Base-by-base conservation (phyloP, 78 protist genomes). In the Protostelium mycophagum region DNA sequence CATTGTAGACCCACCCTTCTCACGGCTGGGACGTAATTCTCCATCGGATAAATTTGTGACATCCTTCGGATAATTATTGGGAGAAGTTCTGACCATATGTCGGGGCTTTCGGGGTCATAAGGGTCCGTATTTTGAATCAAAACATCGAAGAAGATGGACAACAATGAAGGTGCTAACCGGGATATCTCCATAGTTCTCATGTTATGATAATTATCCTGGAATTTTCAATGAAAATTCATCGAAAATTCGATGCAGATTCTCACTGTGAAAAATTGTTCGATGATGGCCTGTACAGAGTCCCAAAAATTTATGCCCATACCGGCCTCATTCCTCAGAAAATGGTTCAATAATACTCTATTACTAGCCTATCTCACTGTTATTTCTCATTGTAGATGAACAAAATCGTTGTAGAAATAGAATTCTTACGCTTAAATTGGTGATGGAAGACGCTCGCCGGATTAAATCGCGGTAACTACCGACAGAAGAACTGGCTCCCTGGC, bases 221-320 rank as follows among this genome's bases (percentile, higher is more conserved):
- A n/a, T n/a, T n/a, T n/a, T n/a, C n/a, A n/a, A n/a, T n/a, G n/a
- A n/a, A n/a, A n/a, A n/a, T n/a, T n/a, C n/a, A n/a, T n/a, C n/a
- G n/a, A n/a, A n/a, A n/a, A n/a, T n/a, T n/a, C n/a, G n/a, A n/a
- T n/a, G 73, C 5, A 16, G 73, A 51, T 5, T 5, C 73, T 51
- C 73, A 51, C 73, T 16, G 73, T 51, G 5, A 51, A 5, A 16
- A 51, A 51, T 51, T 51, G 73, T 25, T 51, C 73, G 73, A 51
- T 16, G 73, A 51, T 5, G 73, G 73, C 5, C 31, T 5, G 16
- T 25, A 51, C 16, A 16, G 73, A 51, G 16, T 51, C 73, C 95
- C 95, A 93, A 85, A 93, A 88, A n/a, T 93, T 93, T 0, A 93
- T 86, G 28, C 85, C 83, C 28, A 93, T 92, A 38, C 95, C 95